phyloP scores from a whole-genome alignment of 352 stramenopile species.

The Elongisporangium senticosum region DNA sequence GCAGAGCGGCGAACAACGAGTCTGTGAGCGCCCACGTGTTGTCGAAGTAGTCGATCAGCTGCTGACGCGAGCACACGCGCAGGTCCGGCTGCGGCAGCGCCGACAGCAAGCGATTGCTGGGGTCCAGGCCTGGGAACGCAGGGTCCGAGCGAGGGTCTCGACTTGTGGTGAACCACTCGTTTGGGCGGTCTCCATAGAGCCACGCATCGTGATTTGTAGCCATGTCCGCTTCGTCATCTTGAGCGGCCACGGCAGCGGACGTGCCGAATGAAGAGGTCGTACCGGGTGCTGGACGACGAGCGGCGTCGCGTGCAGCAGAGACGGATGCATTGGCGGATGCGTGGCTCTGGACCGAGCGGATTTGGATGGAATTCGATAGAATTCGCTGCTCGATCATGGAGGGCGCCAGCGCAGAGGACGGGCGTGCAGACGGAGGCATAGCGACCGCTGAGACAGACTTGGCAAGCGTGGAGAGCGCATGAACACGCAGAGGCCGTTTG shows the following conservation, averaged over 20 bases:
- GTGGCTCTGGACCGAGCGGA: not conserved
- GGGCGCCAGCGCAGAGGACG: constrained; percentile 8
- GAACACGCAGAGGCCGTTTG: constrained; percentile 45
- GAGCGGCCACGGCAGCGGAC: constrained; percentile 14
- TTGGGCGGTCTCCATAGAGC: constrained; percentile 49
- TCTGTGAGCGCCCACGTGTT: constrained; percentile 95
- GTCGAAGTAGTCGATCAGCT: constrained; percentile 93
- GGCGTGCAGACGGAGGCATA: constrained; percentile 8
- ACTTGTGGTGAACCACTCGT: constrained; percentile 73
- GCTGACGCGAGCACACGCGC: constrained; percentile 63
- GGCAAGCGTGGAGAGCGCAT: constrained; percentile 1
- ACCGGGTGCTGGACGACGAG: constrained; percentile 6
- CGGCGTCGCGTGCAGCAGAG: constrained; percentile 9
- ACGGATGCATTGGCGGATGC: not conserved
- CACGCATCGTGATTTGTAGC: constrained; percentile 21
- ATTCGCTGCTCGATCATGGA: constrained; percentile 13
- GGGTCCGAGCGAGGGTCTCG: constrained; percentile 50
- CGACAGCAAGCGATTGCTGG: constrained; percentile 30
- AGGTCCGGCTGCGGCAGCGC: constrained; percentile 85
- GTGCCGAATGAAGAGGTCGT: constrained; percentile 20
- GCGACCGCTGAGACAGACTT: constrained; percentile 1
- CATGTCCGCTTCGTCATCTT: constrained; percentile 31
- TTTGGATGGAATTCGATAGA: not conserved
- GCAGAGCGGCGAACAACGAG: constrained; percentile 89
- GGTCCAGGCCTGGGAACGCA: constrained; percentile 49